phyloP scores from a whole-genome alignment of 805 yeast species.

The Barnettozyma sp. region DNA sequence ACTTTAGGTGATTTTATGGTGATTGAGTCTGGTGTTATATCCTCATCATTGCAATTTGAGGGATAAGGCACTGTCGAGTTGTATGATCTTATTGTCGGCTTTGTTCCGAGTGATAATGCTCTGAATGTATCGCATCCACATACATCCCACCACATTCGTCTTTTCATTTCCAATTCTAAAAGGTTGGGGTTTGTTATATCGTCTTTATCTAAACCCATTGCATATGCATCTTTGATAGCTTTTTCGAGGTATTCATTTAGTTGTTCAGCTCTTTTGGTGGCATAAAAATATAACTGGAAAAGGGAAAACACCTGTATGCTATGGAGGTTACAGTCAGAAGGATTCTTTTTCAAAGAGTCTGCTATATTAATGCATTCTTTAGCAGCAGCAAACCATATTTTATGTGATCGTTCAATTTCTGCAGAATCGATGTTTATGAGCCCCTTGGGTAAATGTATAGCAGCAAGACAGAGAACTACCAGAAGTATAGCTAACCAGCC shows the following conservation, averaged over 20 bases:
- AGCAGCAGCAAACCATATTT: slow-evolving; percentile 25
- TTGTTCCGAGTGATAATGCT: slow-evolving; percentile 21
- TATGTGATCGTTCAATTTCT: slow-evolving; percentile 23
- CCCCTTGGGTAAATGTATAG: slow-evolving; percentile 25
- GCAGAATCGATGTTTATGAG: slow-evolving; percentile 20
- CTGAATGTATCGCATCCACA: slow-evolving; percentile 26
- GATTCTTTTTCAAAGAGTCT: slow-evolving; percentile 14
- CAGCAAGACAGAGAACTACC: slow-evolving; percentile 22
- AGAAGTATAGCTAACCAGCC: slow-evolving; percentile 23
- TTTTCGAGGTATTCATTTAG: slow-evolving; percentile 20
- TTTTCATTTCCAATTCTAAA: slow-evolving; percentile 26
- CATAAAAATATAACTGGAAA: slow-evolving; percentile 25
- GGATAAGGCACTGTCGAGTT: slow-evolving; percentile 27
- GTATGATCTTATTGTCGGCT: slow-evolving; percentile 21
- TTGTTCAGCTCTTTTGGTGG: slow-evolving; percentile 24
- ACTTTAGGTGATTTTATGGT: slow-evolving; percentile 16
- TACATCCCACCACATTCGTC: slow-evolving; percentile 28
- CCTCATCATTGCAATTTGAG: slow-evolving; percentile 27
- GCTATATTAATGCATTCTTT: slow-evolving; percentile 19
- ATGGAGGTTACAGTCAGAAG: slow-evolving; percentile 15
- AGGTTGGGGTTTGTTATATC: slow-evolving; percentile 21
- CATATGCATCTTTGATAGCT: slow-evolving; percentile 21
- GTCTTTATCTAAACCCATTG: slow-evolving; percentile 23
- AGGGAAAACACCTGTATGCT: slow-evolving; percentile 24
- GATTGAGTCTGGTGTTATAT: slow-evolving; percentile 22